Conservation (phyloP, 2,329 filamentous ascomycete genomes). For the Coleophoma cylindrospora region DNA sequence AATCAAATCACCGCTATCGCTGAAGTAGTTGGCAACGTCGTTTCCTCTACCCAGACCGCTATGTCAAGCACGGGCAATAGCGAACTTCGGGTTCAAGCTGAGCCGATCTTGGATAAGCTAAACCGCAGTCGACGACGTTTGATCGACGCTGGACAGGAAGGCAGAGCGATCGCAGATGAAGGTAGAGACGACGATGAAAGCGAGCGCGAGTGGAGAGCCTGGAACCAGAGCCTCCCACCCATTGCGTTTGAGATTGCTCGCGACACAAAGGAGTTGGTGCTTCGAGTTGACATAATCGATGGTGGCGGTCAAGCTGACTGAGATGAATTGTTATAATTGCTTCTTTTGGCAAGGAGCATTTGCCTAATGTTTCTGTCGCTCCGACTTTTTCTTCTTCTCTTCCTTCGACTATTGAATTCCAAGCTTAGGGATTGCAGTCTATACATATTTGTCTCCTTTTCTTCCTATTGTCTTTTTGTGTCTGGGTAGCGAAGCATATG, state of each 20-base stretch:
- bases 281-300: conserved; percentile 35
- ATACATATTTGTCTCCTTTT: no score
- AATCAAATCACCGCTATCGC: conserved; percentile 68
- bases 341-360: neutral
- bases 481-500: no score
- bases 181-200: conserved; percentile 46
- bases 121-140: conserved; percentile 61
- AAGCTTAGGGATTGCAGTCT: no score
- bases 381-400: no score
- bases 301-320: conserved; percentile 13
- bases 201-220: conserved; percentile 52
- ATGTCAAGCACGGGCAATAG: conserved; percentile 45
- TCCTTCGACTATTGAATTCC: no score
- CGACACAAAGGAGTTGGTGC: conserved; percentile 71
- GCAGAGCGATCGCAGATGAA: conserved; percentile 52
- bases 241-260: conserved; percentile 84
- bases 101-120: conserved; percentile 50
- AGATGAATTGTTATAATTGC: conserved; percentile 24
- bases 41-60: conserved; percentile 57
- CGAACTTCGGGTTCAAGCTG: conserved; percentile 43
- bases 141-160: conserved; percentile 56
- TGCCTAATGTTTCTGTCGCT: no score
- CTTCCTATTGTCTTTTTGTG: no score
- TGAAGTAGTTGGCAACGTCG: conserved; percentile 64
- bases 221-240: conserved; percentile 69